phyloP scores from a whole-genome alignment of 176 grass and related monocot genomes.

The Ensete ventricosum region DNA sequence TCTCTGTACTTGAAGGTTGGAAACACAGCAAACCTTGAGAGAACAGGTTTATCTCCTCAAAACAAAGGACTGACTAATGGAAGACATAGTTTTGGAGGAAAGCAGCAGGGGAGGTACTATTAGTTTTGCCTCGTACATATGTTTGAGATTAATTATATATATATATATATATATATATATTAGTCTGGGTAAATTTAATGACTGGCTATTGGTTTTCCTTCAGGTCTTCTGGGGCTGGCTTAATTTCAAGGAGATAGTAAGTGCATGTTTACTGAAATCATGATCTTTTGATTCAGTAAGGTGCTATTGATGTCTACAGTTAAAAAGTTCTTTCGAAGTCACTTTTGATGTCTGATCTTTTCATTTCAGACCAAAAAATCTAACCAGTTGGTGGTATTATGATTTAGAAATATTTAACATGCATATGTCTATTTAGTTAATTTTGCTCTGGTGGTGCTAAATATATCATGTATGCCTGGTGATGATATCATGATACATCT shows the following conservation, averaged over 20 bases:
- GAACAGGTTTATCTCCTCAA: slow-evolving; percentile 20
- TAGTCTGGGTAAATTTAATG: not conserved
- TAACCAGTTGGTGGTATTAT: too few relatives aligned
- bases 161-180: slow-evolving; percentile 1
- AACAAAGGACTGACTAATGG: slow-evolving; percentile 36
- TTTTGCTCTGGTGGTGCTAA: too few relatives aligned
- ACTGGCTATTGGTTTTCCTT: not conserved
- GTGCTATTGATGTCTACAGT: too few relatives aligned
- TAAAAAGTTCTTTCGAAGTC: too few relatives aligned
- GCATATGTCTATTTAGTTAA: too few relatives aligned
- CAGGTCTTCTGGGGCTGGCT: slow-evolving; percentile 30
- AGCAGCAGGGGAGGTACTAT: slow-evolving; percentile 52
- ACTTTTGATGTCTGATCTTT: too few relatives aligned
- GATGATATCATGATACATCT: too few relatives aligned
- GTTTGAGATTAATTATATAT: not conserved
- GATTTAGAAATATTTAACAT: too few relatives aligned
- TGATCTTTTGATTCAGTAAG: too few relatives aligned
- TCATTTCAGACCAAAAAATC: too few relatives aligned
- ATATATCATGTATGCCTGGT: too few relatives aligned
- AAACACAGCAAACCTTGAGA: slow-evolving; percentile 39
- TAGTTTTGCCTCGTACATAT: slow-evolving; percentile 12
- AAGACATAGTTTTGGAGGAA: slow-evolving; percentile 53
- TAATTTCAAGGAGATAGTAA: slow-evolving; percentile 51
- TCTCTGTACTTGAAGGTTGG: slow-evolving; percentile 22
- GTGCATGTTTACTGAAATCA: not conserved